phyloP scores from a whole-genome alignment of 768 basidiomycete genomes.

The Rhodotorula taiwanensis region DNA sequence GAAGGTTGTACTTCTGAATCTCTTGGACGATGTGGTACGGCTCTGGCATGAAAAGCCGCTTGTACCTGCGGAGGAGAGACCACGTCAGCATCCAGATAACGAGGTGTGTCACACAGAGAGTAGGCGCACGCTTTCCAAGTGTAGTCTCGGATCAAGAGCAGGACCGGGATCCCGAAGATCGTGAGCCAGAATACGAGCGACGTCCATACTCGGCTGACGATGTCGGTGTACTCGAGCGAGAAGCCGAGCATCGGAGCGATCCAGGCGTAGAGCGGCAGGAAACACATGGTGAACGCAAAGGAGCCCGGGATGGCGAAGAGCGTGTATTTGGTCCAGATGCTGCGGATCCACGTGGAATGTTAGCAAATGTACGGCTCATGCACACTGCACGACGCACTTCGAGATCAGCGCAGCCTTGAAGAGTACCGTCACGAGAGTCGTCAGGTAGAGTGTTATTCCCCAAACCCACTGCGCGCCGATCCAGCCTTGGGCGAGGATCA shows the following conservation, averaged over 20 bases:
- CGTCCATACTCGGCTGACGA: conserved; percentile 84
- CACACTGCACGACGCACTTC: conserved; percentile 69
- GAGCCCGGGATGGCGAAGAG: conserved; percentile 94
- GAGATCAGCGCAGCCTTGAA: conserved; percentile 96
- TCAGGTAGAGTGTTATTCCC: conserved; percentile 93
- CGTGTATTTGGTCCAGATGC: conserved; percentile 99
- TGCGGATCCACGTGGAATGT: conserved; percentile 47
- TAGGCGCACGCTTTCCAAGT: conserved; percentile 83
- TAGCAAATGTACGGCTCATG: too few species aligned
- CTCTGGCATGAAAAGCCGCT: conserved; percentile 76
- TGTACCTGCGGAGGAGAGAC: conserved; percentile 55
- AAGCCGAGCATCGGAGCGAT: conserved; percentile 80
- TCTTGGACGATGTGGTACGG: conserved; percentile 99
- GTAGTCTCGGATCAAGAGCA: conserved; percentile 81
- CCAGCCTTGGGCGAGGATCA: conserved; percentile 69
- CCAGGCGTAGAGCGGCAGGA: conserved; percentile 81
- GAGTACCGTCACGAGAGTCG: conserved; percentile 85
- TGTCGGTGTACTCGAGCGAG: conserved; percentile 80
- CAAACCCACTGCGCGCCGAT: conserved; percentile 97
- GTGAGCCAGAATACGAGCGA: conserved; percentile 83
- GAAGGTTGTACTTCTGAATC: conserved; percentile 97
- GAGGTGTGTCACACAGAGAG: not conserved
- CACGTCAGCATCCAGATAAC: not conserved
- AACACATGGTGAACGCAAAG: conserved; percentile 91
- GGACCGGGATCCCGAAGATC: conserved; percentile 70